These are phyloP conservation scores for Kockiozyma suomiensis DNA, from an alignment of 805 yeast genomes.

Conservation along the genomic window DNA sequence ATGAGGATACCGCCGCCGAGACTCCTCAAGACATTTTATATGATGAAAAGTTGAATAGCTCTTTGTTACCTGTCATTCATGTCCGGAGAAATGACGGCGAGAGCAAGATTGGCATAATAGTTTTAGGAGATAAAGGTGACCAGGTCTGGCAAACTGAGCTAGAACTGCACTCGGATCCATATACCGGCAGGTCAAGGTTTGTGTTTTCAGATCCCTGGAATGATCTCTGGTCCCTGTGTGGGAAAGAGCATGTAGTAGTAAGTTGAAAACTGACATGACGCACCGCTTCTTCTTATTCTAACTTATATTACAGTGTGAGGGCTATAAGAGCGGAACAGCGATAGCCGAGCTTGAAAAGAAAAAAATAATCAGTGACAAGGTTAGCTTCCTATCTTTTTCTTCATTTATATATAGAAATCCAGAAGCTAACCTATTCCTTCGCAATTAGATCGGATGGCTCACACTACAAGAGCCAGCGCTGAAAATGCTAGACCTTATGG, in stretches of 20 bases:
- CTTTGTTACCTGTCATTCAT: conserved; percentile 23
- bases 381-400: neutral
- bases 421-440: neutral
- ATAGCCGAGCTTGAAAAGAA: conserved; percentile 21
- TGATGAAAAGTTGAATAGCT: neutral
- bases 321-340: neutral
- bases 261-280: neutral
- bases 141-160: conserved; percentile 17
- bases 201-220: conserved; percentile 28
- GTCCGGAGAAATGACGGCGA: conserved; percentile 25
- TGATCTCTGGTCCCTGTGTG: conserved; percentile 18
- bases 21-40: neutral
- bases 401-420: neutral
- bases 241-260: conserved; percentile 19
- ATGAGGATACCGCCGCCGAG: neutral
- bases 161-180: conserved; percentile 19
- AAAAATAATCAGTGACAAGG: conserved; percentile 11
- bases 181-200: conserved; percentile 16
- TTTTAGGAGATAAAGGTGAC: conserved; percentile 17
- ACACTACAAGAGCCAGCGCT: conserved; percentile 17
- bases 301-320: conserved; percentile 15
- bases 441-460: conserved; percentile 25
- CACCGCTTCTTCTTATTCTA: neutral
- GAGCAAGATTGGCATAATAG: conserved; percentile 17
- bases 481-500: conserved; percentile 30